These are phyloP conservation scores for Pseudoneurospora amorphoporcata DNA, from an alignment of 495 filamentous ascomycete species.

Conservation along the genomic window DNA sequence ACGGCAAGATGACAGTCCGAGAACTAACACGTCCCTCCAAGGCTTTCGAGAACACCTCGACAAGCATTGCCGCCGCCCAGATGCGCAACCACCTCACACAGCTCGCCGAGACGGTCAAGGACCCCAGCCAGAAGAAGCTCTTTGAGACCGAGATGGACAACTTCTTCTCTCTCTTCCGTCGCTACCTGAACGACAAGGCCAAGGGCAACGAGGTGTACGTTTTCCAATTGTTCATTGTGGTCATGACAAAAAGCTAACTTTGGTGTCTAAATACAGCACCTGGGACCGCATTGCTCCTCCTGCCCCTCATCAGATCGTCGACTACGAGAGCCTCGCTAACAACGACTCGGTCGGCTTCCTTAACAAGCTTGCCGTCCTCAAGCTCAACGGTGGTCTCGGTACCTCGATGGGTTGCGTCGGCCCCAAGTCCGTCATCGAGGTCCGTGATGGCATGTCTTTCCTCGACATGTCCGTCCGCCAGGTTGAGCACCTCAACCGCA, in stretches of 20 bases:
- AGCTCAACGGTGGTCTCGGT: conserved; percentile 98
- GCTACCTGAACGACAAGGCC: conserved; percentile 97
- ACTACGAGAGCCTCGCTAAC: conserved; percentile 79
- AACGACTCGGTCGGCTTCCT: conserved; percentile 85
- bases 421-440: conserved; percentile 98
- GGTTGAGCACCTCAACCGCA: conserved; percentile 98
- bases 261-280: conserved; percentile 38
- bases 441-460: conserved; percentile 99
- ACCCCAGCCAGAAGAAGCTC: conserved; percentile 72
- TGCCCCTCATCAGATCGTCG: conserved; percentile 80
- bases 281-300: conserved; percentile 96
- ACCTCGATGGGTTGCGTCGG: conserved; percentile 99
- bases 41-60: conserved; percentile 99
- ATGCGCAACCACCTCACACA: conserved; percentile 97
- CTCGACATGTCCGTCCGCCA: conserved; percentile 97
- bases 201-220: conserved; percentile 80
- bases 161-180: conserved; percentile 95
- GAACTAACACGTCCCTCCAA: conserved; percentile 27
- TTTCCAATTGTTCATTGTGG: too few relatives aligned
- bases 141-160: conserved; percentile 99
- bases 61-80: conserved; percentile 91
- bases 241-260: conserved; percentile 14
- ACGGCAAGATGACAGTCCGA: conserved; percentile 7
- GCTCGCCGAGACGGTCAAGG: conserved; percentile 80
- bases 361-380: conserved; percentile 95